phyloP scores from a whole-genome alignment of 129 eudicot genomes.

The Escallonia herrerae region DNA sequence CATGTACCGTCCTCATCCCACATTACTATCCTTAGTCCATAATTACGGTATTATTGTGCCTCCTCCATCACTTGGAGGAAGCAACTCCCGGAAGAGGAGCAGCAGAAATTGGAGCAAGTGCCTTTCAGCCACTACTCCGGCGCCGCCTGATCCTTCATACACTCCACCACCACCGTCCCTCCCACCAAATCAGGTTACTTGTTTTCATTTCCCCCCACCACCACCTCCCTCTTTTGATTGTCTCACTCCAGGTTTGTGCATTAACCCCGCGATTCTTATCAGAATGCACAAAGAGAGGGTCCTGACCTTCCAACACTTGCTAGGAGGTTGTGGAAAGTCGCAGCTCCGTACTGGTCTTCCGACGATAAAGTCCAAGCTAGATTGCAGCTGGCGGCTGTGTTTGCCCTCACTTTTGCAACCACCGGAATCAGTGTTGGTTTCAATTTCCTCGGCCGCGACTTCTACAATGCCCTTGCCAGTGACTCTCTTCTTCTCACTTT shows the following conservation, averaged over 20 bases:
- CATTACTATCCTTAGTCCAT: neutral
- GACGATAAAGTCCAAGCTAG: slow-evolving; percentile 86
- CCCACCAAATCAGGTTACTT: neutral
- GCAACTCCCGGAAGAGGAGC: neutral
- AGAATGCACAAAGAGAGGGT: slow-evolving; percentile 35
- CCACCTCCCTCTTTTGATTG: neutral
- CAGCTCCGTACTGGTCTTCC: slow-evolving; percentile 90
- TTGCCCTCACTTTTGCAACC: slow-evolving; percentile 86
- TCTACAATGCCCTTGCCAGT: slow-evolving; percentile 92
- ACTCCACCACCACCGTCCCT: neutral
- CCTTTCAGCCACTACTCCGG: neutral
- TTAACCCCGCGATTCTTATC: too few relatives aligned
- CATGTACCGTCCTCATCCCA: neutral
- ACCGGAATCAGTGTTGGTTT: slow-evolving; percentile 97
- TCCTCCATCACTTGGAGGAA: neutral
- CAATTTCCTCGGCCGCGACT: slow-evolving; percentile 91
- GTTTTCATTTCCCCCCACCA: neutral
- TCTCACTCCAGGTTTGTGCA: neutral
- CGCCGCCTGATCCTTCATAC: neutral
- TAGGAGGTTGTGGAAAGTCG: slow-evolving; percentile 84
- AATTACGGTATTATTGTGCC: neutral
- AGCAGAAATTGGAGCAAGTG: neutral
- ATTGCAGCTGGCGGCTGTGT: slow-evolving; percentile 70
- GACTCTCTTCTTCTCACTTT: slow-evolving; percentile 12
- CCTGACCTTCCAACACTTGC: slow-evolving; percentile 51